These are phyloP conservation scores for Taxillus chinensis DNA, from an alignment of 164 flowering plant species.

Conservation along the genomic window DNA sequence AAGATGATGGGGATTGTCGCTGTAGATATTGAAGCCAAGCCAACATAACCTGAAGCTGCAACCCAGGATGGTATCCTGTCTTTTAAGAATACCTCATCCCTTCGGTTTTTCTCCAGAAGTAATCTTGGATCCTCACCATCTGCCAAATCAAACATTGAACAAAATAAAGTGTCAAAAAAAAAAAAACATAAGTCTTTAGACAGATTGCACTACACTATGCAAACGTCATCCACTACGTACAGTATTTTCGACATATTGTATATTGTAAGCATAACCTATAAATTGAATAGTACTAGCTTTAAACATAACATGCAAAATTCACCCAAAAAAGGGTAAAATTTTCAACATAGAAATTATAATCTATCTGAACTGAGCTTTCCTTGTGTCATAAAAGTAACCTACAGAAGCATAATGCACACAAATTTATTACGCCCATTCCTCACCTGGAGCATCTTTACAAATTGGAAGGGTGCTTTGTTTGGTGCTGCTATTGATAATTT, in stretches of 20 bases:
- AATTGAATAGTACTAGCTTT: no score
- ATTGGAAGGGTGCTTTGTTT: conserved; percentile 47
- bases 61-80: conserved; percentile 81
- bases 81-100: conserved; percentile 60
- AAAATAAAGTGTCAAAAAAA: not conserved
- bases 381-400: not conserved
- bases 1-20: conserved; percentile 74
- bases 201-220: no score
- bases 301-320: no score
- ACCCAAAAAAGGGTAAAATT: no score
- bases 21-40: conserved; percentile 76
- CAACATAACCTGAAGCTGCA: conserved; percentile 80
- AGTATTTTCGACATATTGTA: no score
- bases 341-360: not conserved
- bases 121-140: conserved; percentile 45
- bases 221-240: no score
- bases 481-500: conserved; percentile 35
- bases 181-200: no score
- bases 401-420: not conserved
- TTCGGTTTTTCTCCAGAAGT: conserved; percentile 41
- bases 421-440: conserved; percentile 2
- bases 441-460: conserved; percentile 41
- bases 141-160: conserved; percentile 12
- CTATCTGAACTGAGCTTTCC: no score
- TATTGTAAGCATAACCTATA: no score